Evolutionary conservation across 148 eudicot species (phyloP).

Genomic region (Fagopyrum tataricum): DNA sequence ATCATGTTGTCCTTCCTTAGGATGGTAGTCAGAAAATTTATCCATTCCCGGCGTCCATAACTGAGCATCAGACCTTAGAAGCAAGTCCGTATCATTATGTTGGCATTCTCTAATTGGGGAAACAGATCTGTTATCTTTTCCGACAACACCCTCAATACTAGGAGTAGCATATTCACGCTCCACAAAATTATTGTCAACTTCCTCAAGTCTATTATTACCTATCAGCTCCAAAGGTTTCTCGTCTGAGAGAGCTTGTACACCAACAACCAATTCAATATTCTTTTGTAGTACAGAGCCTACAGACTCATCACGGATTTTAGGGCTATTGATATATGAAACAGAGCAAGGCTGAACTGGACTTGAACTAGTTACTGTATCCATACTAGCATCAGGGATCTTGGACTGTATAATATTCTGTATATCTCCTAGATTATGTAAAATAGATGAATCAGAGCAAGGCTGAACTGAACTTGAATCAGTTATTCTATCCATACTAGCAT

Average conservation of each 20-base stretch:
- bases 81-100: not conserved
- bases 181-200: conserved; percentile 12
- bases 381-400: not conserved
- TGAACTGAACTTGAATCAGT: not conserved
- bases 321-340: conserved; percentile 18
- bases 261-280: conserved; percentile 18
- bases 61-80: not conserved
- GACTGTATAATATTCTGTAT: not conserved
- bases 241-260: conserved; percentile 11
- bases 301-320: conserved; percentile 10
- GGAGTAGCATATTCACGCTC: conserved; percentile 15
- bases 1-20: conserved; percentile 17
- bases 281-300: not conserved
- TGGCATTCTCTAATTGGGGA: conserved; percentile 8
- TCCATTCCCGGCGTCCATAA: not conserved
- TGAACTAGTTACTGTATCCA: not conserved
- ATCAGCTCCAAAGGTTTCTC: conserved; percentile 13
- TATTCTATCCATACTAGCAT: not conserved
- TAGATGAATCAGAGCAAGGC: conserved; percentile 3
- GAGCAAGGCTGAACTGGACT: conserved; percentile 18
- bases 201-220: conserved; percentile 13
- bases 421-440: conserved; percentile 4
- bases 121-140: conserved; percentile 14
- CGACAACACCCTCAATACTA: conserved; percentile 16
- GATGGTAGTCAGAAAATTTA: conserved; percentile 6